Conservation (phyloP, 805 yeast genomes). For the Wickerhamiella allomyrinae region DNA sequence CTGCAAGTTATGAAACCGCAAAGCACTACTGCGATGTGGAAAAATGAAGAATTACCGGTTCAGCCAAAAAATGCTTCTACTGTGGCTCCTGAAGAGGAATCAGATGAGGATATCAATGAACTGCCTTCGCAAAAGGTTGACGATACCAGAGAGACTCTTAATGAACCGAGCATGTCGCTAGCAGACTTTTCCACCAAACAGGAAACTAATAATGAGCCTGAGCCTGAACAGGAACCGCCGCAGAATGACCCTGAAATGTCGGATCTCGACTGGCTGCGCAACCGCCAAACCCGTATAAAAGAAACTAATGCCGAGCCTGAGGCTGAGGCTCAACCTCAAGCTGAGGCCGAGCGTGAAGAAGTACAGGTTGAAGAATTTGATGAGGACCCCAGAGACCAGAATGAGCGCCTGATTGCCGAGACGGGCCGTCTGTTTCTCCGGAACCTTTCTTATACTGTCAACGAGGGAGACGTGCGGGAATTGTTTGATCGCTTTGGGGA, state of each 20-base stretch:
- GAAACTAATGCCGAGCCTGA: conserved; percentile 25
- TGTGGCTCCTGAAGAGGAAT: conserved; percentile 3
- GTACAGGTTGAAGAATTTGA: conserved; percentile 9
- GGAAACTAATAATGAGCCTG: conserved; percentile 5
- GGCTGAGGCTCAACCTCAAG: neutral
- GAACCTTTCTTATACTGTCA: conserved; percentile 65
- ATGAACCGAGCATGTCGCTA: neutral
- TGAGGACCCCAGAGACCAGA: conserved; percentile 10
- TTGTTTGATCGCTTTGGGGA: conserved; percentile 57
- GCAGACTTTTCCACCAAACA: neutral
- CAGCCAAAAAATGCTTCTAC: no score
- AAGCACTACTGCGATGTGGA: conserved; percentile 26
- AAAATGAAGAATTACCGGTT: conserved; percentile 30
- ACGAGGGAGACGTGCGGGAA: conserved; percentile 60
- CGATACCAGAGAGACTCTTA: conserved; percentile 5
- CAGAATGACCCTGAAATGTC: conserved; percentile 42
- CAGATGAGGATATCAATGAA: conserved; percentile 31
- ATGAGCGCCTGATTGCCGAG: conserved; percentile 36
- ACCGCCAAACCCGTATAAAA: conserved; percentile 55
- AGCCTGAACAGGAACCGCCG: conserved; percentile 6
- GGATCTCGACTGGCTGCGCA: conserved; percentile 79
- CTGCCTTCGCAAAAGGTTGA: neutral
- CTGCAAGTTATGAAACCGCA: conserved; percentile 69
- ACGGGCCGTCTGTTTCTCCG: conserved; percentile 81
- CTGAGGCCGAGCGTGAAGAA: neutral